A percentile compares a stretch with the other conserved stretches of the same genome.
These are phyloP conservation scores for Keithomyces neogunnii DNA, from an alignment of 2,329 filamentous ascomycete genomes.

Conservation along the genomic window DNA sequence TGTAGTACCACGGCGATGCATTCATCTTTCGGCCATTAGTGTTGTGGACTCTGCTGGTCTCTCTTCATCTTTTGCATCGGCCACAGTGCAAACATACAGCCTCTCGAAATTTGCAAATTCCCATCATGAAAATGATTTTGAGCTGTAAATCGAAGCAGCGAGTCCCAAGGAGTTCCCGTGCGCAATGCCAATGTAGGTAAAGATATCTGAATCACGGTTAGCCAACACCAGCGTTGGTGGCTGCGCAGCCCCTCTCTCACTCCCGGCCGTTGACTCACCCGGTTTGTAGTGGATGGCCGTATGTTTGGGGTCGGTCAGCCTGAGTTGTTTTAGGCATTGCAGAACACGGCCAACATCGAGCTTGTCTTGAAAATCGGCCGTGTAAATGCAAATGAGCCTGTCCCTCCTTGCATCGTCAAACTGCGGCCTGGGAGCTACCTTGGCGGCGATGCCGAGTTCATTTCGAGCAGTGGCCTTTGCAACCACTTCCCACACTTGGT, in stretches of 20 bases:
- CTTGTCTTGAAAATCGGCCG: conserved; percentile 60
- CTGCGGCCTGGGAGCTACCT: conserved; percentile 53
- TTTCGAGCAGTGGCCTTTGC: conserved; percentile 59
- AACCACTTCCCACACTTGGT: conserved; percentile 57
- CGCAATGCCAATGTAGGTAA: conserved; percentile 56
- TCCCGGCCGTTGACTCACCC: conserved; percentile 35
- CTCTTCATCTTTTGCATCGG: not conserved
- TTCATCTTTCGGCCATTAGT: not conserved
- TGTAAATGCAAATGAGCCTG: conserved; percentile 71
- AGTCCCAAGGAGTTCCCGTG: conserved; percentile 54
- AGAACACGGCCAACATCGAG: conserved; percentile 64
- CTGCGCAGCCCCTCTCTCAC: not conserved
- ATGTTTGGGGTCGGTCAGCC: conserved; percentile 40
- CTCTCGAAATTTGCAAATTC: not conserved
- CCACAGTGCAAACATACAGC: no score
- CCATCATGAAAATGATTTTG: conserved; percentile 13
- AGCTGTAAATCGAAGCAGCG: conserved; percentile 48
- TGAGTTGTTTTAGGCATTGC: conserved; percentile 50
- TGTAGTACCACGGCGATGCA: conserved; percentile 7
- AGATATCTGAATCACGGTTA: conserved; percentile 43
- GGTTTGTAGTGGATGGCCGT: conserved; percentile 69
- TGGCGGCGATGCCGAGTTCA: conserved; percentile 63
- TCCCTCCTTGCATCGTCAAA: conserved; percentile 29
- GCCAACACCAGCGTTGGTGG: conserved; percentile 7
- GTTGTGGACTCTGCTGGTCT: not conserved